These are phyloP conservation scores for Hypomontagnella monticulosa DNA, from an alignment of 495 filamentous ascomycete genomes.

Conservation along the genomic window DNA sequence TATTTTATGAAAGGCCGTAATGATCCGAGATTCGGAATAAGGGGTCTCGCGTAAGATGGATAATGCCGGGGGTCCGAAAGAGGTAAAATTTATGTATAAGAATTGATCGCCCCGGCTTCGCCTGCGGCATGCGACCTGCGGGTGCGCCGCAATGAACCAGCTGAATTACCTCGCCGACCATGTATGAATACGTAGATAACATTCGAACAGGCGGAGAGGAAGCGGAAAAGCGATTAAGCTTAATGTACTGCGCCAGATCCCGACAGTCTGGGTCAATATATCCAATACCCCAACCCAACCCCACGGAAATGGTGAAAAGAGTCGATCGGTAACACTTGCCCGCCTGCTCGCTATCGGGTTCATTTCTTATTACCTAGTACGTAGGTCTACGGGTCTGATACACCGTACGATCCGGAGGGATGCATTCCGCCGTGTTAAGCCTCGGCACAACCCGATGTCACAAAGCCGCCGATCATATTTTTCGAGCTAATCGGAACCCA, in stretches of 20 bases:
- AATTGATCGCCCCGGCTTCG: too few species aligned
- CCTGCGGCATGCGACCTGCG: too few species aligned
- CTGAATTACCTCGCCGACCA: too few species aligned
- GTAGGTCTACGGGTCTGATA: too few species aligned
- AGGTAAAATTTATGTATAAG: too few species aligned
- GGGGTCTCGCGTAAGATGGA: too few species aligned
- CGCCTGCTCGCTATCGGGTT: not conserved
- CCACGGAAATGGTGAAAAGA: constrained; percentile 21
- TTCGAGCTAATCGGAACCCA: constrained; percentile 1
- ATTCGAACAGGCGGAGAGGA: not conserved
- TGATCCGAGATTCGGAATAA: too few species aligned
- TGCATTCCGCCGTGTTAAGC: constrained; percentile 17
- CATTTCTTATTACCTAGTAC: too few species aligned
- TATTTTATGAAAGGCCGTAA: too few species aligned
- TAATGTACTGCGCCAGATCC: constrained; percentile 30
- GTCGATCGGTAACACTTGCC: constrained; percentile 11
- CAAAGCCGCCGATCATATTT: constrained; percentile 28
- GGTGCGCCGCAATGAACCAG: too few species aligned
- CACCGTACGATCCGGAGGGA: not conserved
- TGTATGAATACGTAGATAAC: too few species aligned
- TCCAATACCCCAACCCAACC: constrained; percentile 29
- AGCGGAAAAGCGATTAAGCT: constrained; percentile 17
- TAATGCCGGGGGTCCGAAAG: too few species aligned
- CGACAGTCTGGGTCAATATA: constrained; percentile 33
- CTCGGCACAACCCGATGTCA: constrained; percentile 30